Conservation (phyloP, 2,329 filamentous ascomycete species). For the Fonsecaea multimorphosa region DNA sequence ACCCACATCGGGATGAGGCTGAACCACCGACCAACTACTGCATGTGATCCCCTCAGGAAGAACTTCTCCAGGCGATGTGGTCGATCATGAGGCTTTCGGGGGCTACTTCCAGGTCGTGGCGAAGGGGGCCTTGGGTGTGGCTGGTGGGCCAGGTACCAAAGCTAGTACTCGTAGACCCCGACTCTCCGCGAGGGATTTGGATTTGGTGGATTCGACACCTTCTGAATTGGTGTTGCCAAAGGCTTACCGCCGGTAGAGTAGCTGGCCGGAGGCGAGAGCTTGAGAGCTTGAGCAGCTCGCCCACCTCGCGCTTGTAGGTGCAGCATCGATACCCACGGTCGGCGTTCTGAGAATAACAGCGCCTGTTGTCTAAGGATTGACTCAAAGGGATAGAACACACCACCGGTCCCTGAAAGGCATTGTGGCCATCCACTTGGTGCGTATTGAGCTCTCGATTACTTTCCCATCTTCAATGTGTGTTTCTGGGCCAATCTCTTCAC, state of each 20-base stretch:
- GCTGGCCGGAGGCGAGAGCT: not conserved
- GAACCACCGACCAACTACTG: not conserved
- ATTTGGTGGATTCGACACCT: not conserved
- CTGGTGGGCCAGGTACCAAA: not conserved
- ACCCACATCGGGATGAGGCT: not conserved
- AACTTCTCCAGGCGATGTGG: not conserved
- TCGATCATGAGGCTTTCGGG: not conserved
- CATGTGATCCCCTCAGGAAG: not conserved
- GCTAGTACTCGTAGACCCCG: not conserved
- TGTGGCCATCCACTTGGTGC: not conserved
- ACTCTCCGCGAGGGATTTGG: not conserved
- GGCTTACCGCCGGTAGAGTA: not conserved
- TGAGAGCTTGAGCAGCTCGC: not conserved
- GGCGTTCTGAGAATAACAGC: not conserved
- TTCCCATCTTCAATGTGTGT: not conserved
- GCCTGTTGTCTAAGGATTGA: not conserved
- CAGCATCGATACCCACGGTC: not conserved
- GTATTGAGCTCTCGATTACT: not conserved
- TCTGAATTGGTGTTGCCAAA: not conserved
- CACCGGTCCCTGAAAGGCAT: not conserved
- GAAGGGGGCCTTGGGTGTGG: not conserved
- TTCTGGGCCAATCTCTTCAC: not conserved
- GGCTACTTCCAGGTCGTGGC: not conserved
- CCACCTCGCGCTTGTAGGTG: no score
- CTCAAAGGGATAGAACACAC: not conserved